Conservation (phyloP, 768 basidiomycete species). For the Boletus eberwhitei region DNA sequence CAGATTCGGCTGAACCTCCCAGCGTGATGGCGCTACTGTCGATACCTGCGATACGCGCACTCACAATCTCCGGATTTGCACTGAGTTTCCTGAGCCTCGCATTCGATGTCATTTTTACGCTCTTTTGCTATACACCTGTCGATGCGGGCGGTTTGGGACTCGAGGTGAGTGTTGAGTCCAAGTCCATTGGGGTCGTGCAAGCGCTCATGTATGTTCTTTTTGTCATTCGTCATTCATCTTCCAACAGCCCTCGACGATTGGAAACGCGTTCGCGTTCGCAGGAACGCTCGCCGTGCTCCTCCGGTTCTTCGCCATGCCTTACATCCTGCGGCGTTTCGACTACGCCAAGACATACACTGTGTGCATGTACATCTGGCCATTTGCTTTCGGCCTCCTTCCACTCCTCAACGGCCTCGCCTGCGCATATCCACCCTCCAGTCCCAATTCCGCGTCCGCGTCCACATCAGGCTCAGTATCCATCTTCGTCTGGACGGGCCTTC, state of each 20-base stretch:
- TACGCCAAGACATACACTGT: slow-evolving; percentile 47
- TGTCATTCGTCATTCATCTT: too few relatives aligned
- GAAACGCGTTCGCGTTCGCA: slow-evolving; percentile 50
- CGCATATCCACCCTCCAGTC: slow-evolving; percentile 1
- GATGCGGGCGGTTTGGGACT: slow-evolving; percentile 53
- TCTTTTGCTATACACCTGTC: slow-evolving; percentile 64
- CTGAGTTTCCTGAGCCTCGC: slow-evolving; percentile 51
- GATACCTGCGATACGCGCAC: slow-evolving; percentile 48
- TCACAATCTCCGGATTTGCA: slow-evolving; percentile 49
- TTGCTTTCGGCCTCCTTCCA: slow-evolving; percentile 47
- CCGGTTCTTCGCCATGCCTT: slow-evolving; percentile 52
- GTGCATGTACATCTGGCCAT: slow-evolving; percentile 53
- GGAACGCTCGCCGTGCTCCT: slow-evolving; percentile 46
- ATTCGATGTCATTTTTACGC: slow-evolving; percentile 62
- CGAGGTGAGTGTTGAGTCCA: slow-evolving; percentile 37
- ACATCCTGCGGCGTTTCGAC: slow-evolving; percentile 47
- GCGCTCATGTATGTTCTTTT: neutral
- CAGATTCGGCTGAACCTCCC: slow-evolving; percentile 11
- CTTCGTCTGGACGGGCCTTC: slow-evolving; percentile 48
- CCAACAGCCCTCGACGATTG: slow-evolving; percentile 50
- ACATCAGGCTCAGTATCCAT: slow-evolving; percentile 12
- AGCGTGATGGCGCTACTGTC: slow-evolving; percentile 38
- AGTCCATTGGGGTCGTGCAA: neutral
- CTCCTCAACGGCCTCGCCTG: slow-evolving; percentile 49
- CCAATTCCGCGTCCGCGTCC: slow-evolving; percentile 7